A percentile compares a stretch with the other conserved stretches of the same genome.
These are phyloP conservation scores for Thymus quinquecostatus DNA, from an alignment of 257 asterid species.

Conservation along the genomic window DNA sequence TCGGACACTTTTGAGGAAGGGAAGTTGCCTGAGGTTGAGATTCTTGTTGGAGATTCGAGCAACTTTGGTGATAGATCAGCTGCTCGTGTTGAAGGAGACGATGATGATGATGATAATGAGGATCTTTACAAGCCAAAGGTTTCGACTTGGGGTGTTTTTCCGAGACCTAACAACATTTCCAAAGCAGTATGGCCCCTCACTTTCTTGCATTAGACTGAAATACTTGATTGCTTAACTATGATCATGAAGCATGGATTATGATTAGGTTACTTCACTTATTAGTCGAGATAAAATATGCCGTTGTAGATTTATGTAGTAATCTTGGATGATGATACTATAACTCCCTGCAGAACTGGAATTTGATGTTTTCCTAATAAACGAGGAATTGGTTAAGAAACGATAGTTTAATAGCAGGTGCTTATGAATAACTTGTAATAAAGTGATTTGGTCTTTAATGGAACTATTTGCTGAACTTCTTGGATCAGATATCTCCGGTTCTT, in stretches of 20 bases:
- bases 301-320: not conserved
- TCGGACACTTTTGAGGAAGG: slow-evolving; percentile 64
- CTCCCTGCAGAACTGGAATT: no score
- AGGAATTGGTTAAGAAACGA: no score
- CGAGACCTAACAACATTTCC: slow-evolving; percentile 86
- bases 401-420: no score
- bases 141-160: slow-evolving; percentile 98
- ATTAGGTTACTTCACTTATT: not conserved
- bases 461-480: not conserved
- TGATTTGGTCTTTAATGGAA: no score
- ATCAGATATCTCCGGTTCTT: not conserved
- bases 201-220: not conserved
- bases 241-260: not conserved
- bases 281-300: not conserved
- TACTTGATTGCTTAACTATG: not conserved
- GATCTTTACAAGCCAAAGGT: slow-evolving; percentile 88
- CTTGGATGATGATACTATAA: not conserved
- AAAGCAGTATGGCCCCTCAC: slow-evolving; percentile 58
- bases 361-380: no score
- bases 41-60: slow-evolving; percentile 74
- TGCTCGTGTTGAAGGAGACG: slow-evolving; percentile 40
- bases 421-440: no score
- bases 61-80: slow-evolving; percentile 52
- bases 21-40: slow-evolving; percentile 78
- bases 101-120: slow-evolving; percentile 37